Base-by-base conservation (phyloP, 306 rosid genomes). In the Ziziphus jujuba region DNA sequence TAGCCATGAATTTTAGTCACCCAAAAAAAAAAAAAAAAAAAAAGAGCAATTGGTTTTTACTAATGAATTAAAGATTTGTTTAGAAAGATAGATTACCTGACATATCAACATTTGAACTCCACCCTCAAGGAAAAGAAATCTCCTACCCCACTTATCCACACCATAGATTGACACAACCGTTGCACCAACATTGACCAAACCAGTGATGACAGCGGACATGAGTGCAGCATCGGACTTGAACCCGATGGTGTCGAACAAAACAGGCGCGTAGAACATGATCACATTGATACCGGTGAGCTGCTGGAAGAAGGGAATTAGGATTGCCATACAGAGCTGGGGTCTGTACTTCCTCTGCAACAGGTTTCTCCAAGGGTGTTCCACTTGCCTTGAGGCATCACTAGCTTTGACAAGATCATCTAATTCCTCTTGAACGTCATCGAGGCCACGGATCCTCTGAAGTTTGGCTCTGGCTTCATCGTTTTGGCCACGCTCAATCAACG, bases 181-280 rank as follows among this genome's bases (percentile, higher is more conserved):
- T 11, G 96, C 91, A 15, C 58, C 13, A 3, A 86, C 95, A 38
- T 93, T 93, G 3, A 93, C 97, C 13, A 65, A 6, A 0, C 97
- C 99, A 0, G 97, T 93, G 59, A 93, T 90, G 2, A 93, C 97
- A n/a, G 97, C 96, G 0, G 97, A 90, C 93, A 90, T 93, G n/a
- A 93, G 90, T 0, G 97, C 66, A 63, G 95, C 83, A 15, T 90
- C 72, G 13, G 24, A 22, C 47, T 79, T 82, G 6, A 93, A 90
- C 13, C 97, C 99, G 25, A 93, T 84, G 2, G 99, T 88, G 63
- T 58, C 74, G 62, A 93, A 93, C 61, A 93, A 21, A 0, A 90
- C 97, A 0, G 97, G 98, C 0, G 98, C 98, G 0, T 93, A 93
- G 48, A 93, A 93, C 97, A 90, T 93, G 59, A 93, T 90, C 17